Evolutionary conservation across 202 grass and related monocot genomes (phyloP).

Genomic region (Digitaria exilis): DNA sequence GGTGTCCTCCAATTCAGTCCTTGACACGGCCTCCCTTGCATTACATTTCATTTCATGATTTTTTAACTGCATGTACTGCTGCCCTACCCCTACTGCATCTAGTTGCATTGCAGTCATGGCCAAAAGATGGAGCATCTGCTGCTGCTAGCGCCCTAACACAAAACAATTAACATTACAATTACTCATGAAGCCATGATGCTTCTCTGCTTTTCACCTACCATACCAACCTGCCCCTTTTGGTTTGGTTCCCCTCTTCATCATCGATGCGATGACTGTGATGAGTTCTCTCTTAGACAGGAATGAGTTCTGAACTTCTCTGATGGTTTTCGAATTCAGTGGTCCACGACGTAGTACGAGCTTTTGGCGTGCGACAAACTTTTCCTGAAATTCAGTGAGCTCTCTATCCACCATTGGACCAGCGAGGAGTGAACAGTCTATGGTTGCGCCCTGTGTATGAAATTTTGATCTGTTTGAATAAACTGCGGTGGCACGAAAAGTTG

Average conservation of each 20-base stretch:
- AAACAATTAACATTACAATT: background rate
- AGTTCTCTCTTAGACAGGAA: background rate
- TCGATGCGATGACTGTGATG: background rate
- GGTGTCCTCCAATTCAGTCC: background rate
- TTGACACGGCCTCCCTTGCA: background rate
- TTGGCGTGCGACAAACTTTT: background rate
- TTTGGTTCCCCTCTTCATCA: background rate
- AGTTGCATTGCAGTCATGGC: background rate
- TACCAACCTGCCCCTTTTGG: background rate
- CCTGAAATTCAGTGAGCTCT: background rate
- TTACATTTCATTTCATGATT: background rate
- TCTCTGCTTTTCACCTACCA: background rate
- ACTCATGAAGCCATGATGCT: background rate
- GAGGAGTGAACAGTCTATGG: background rate
- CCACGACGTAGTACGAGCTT: background rate
- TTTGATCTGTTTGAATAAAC: background rate
- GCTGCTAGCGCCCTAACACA: background rate
- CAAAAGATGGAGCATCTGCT: conserved; percentile 10
- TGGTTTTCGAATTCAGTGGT: background rate
- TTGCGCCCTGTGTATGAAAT: background rate
- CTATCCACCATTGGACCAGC: no score
- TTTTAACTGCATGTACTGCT: background rate
- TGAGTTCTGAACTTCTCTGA: background rate
- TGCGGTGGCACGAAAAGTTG: background rate
- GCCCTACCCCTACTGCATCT: background rate